Evolutionary conservation across 257 asterid species (phyloP).

Genomic region (Cordia subcordata): DNA sequence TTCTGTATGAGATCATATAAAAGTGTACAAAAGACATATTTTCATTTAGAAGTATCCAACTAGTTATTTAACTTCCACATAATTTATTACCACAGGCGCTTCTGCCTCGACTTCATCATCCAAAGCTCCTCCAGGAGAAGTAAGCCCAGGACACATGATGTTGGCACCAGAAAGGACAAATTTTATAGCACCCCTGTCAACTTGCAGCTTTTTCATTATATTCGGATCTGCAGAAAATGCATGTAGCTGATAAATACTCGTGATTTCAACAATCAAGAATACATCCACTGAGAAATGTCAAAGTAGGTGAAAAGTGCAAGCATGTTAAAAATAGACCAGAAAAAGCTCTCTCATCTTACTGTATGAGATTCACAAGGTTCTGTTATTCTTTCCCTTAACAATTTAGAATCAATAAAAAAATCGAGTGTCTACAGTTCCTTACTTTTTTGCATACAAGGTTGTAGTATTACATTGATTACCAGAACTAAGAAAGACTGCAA

Average conservation of each 20-base stretch:
- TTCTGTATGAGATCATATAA: background rate
- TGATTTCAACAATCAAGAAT: background rate
- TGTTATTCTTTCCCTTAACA: too few relatives aligned
- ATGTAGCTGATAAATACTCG: conserved; percentile 1
- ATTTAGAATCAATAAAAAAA: too few relatives aligned
- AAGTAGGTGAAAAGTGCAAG: too few relatives aligned
- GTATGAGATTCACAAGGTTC: too few relatives aligned
- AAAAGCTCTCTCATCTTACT: too few relatives aligned
- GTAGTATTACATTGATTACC: too few relatives aligned
- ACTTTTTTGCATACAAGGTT: too few relatives aligned
- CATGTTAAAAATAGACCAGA: too few relatives aligned
- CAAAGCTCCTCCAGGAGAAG: conserved; percentile 96
- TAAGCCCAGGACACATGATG: conserved; percentile 99
- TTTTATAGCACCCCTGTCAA: conserved; percentile 93
- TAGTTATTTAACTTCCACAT: background rate
- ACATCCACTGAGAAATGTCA: background rate
- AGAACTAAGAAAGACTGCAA: too few relatives aligned
- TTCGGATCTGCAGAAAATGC: conserved; percentile 68
- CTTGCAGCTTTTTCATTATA: conserved; percentile 94
- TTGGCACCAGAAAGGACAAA: conserved; percentile 98
- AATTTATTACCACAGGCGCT: conserved; percentile 67
- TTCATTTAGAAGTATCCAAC: background rate
- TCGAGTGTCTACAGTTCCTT: too few relatives aligned
- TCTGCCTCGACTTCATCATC: conserved; percentile 86
- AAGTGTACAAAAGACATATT: too few relatives aligned